These are phyloP conservation scores for Pyrus hybrid DNA, from an alignment of 331 rosid species.

Conservation along the genomic window DNA sequence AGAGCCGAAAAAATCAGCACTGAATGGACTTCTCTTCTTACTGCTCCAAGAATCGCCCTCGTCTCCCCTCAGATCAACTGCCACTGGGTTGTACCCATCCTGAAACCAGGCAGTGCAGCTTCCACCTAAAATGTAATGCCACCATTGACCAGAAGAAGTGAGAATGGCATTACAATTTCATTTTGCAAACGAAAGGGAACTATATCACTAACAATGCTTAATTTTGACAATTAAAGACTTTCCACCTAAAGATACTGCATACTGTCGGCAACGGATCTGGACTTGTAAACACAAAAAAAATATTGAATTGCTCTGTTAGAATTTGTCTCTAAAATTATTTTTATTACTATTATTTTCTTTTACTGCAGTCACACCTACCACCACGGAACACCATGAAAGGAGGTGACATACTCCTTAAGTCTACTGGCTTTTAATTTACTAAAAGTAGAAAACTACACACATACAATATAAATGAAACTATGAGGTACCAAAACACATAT, in stretches of 20 bases:
- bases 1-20: no score
- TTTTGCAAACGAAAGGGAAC: not conserved
- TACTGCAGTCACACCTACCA: not conserved
- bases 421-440: not conserved
- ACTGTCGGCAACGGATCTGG: not conserved
- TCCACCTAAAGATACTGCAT: not conserved
- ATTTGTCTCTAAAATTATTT: not conserved
- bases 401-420: not conserved
- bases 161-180: not conserved
- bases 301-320: not conserved
- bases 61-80: conserved; percentile 30
- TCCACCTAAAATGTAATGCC: conserved; percentile 44
- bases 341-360: not conserved
- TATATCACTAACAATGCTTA: no score
- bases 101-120: conserved; percentile 59
- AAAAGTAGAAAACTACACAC: not conserved
- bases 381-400: not conserved
- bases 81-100: conserved; percentile 25
- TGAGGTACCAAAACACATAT: no score
- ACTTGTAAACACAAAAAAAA: not conserved
- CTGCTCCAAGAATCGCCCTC: conserved; percentile 6
- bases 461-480: no score
- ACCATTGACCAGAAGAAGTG: conserved; percentile 14
- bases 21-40: conserved; percentile 45
- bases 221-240: no score